phyloP scores from a whole-genome alignment of 2,329 filamentous ascomycete species.

The Epichloe gansuensis region DNA sequence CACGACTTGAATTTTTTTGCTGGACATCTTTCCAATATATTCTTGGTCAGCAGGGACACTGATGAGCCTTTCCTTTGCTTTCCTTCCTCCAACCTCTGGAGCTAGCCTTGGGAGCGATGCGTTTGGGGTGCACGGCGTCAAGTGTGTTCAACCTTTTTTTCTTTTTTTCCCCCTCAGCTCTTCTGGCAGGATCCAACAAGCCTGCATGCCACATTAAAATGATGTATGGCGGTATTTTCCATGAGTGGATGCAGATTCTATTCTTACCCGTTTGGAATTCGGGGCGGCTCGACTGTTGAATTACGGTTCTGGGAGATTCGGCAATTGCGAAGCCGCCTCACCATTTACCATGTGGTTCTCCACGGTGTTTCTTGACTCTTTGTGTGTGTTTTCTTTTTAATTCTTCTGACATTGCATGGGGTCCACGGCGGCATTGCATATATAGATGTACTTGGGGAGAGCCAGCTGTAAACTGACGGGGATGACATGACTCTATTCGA shows the following conservation, averaged over 20 bases:
- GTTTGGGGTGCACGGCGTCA: background rate
- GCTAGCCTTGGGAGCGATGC: background rate
- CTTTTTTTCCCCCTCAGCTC: background rate
- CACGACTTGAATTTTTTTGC: background rate
- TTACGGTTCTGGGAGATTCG: too few relatives aligned
- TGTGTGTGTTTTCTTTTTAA: background rate
- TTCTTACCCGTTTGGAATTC: background rate
- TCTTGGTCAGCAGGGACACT: background rate
- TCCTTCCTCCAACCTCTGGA: background rate
- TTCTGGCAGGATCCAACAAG: background rate
- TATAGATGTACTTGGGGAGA: background rate
- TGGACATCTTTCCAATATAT: background rate
- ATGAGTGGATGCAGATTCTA: background rate
- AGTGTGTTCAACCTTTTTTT: background rate
- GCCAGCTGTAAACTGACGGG: conserved; percentile 2
- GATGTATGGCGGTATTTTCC: background rate
- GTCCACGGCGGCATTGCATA: conserved; percentile 2
- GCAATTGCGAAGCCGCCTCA: too few relatives aligned
- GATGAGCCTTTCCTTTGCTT: background rate
- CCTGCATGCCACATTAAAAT: conserved; percentile 3
- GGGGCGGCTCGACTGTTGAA: background rate
- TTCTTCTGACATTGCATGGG: conserved; percentile 1
- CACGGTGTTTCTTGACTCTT: background rate
- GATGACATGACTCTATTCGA: too few relatives aligned
- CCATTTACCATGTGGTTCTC: too few relatives aligned